Percentiles rank a stretch among this genome's conserved stretches.
Evolutionary conservation across 2,329 filamentous ascomycete genomes (phyloP).

Genomic region (Xylariaceae sp.): DNA sequence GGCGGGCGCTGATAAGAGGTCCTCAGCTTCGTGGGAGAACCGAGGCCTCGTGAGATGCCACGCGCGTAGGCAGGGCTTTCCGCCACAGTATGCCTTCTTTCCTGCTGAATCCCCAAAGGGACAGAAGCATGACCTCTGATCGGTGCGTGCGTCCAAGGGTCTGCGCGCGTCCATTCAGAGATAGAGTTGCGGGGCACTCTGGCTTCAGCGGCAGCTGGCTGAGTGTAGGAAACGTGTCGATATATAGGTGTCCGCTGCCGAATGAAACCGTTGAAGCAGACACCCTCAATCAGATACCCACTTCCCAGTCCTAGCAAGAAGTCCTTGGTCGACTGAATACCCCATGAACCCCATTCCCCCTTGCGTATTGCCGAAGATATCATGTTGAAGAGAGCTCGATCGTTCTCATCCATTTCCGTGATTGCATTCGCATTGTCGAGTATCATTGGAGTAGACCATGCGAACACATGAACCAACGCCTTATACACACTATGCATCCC

Average conservation of each 20-base stretch:
- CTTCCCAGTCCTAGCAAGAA: conserved; percentile 48
- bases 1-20: conserved; percentile 49
- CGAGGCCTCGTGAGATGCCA: conserved; percentile 36
- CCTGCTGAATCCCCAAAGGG: conserved; percentile 28
- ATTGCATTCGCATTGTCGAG: conserved; percentile 41
- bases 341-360: conserved; percentile 42
- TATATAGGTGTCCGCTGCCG: conserved; percentile 36
- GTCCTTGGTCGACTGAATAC: conserved; percentile 43
- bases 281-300: conserved; percentile 36
- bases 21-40: conserved; percentile 40
- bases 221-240: conserved; percentile 29
- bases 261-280: conserved; percentile 39
- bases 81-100: conserved; percentile 43
- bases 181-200: conserved; percentile 37
- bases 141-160: conserved; percentile 35
- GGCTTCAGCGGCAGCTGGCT: conserved; percentile 31
- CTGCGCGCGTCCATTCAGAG: conserved; percentile 37
- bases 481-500: conserved; percentile 48
- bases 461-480: conserved; percentile 46
- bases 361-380: conserved; percentile 43
- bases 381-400: conserved; percentile 40
- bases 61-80: conserved; percentile 41
- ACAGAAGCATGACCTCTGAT: conserved; percentile 25
- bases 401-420: conserved; percentile 40
- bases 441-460: conserved; percentile 39